Evolutionary conservation across 129 eudicot genomes (phyloP).

Genomic region (Tanacetum coccineum): DNA sequence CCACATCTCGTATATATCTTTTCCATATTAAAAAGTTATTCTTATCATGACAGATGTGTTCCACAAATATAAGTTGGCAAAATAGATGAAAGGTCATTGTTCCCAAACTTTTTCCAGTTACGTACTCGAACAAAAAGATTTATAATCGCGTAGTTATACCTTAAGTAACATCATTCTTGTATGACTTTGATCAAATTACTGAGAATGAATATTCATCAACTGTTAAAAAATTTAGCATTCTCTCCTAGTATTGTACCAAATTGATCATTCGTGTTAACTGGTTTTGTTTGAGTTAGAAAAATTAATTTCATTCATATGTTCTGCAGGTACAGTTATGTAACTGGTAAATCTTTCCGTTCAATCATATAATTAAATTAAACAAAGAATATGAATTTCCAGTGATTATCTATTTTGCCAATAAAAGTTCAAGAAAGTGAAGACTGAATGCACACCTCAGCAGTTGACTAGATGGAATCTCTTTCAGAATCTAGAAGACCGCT

Average conservation of each 20-base stretch:
- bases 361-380: not conserved
- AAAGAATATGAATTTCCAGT: not conserved
- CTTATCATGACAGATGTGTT: not conserved
- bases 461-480: not conserved
- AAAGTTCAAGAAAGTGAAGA: not conserved
- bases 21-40: not conserved
- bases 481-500: constrained; percentile 8
- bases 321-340: not conserved
- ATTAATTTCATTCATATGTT: not conserved
- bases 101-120: not conserved
- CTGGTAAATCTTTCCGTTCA: not conserved
- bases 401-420: not conserved
- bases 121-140: not conserved
- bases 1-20: not conserved
- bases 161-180: no score
- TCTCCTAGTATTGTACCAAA: no score
- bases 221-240: no score
- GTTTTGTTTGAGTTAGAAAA: not conserved
- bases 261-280: not conserved
- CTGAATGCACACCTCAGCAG: constrained; percentile 12
- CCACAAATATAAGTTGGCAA: not conserved
- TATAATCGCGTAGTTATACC: not conserved
- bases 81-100: not conserved
- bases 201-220: no score
- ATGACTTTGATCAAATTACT: no score